These are phyloP conservation scores for Lodderomyces pseudojiufengensis DNA, from an alignment of 1,139 yeast species.

Conservation along the genomic window DNA sequence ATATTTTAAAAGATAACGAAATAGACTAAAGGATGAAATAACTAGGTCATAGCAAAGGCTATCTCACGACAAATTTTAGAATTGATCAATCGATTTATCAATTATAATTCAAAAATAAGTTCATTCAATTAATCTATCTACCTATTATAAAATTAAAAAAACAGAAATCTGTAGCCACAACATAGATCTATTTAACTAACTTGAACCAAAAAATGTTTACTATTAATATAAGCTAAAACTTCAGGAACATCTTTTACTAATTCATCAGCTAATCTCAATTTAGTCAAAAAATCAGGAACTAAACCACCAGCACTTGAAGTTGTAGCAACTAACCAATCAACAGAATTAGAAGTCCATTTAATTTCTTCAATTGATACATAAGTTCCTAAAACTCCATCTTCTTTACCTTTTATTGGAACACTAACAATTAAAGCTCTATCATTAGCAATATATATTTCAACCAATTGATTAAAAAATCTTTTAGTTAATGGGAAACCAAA, in stretches of 20 bases:
- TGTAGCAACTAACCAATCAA: conserved; percentile 62
- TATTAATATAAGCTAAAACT: conserved; percentile 48
- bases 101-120: no score
- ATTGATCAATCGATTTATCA: no score
- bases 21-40: no score
- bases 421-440: conserved; percentile 46
- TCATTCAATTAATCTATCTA: no score
- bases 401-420: conserved; percentile 38
- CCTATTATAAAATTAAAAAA: no score
- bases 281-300: conserved; percentile 63
- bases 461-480: conserved; percentile 59
- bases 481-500: conserved; percentile 47
- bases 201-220: background rate
- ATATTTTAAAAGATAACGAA: no score
- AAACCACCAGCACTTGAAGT: conserved; percentile 65
- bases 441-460: conserved; percentile 37
- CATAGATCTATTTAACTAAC: background rate
- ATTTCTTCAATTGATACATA: conserved; percentile 63
- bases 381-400: conserved; percentile 32
- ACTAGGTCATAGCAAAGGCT: no score
- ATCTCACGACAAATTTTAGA: no score
- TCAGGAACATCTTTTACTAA: conserved; percentile 67
- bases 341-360: conserved; percentile 26
- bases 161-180: no score
- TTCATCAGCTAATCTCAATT: conserved; percentile 50